Evolutionary conservation across 495 filamentous ascomycete species (phyloP).

Genomic region (Neurospora sp.): DNA sequence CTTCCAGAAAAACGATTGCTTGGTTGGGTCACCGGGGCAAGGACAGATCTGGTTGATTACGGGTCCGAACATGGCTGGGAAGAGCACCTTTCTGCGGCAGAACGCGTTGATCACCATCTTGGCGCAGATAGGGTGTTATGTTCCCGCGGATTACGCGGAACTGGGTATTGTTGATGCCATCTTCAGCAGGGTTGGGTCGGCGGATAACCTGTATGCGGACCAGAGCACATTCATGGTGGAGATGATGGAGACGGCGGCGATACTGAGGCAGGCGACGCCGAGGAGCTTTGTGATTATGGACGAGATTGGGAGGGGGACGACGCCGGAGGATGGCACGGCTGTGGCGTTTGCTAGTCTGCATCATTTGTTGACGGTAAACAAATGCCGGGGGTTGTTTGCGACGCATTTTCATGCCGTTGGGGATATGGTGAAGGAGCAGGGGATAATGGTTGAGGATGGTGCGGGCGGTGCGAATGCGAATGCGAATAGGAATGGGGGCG

Average conservation of each 20-base stretch:
- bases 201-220: conserved; percentile 82
- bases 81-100: conserved; percentile 88
- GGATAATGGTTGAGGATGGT: conserved; percentile 30
- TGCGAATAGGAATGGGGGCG: conserved; percentile 25
- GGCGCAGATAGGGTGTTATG: conserved; percentile 84
- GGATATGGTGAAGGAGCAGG: conserved; percentile 47
- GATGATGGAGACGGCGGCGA: conserved; percentile 68
- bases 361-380: conserved; percentile 66
- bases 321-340: conserved; percentile 80
- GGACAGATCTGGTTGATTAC: conserved; percentile 83
- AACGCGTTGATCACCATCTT: conserved; percentile 90
- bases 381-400: conserved; percentile 76
- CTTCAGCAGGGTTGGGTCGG: conserved; percentile 85
- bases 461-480: conserved; percentile 27
- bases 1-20: conserved; percentile 83
- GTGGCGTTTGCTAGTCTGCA: conserved; percentile 82
- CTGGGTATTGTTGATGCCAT: conserved; percentile 86
- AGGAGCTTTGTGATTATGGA: conserved; percentile 97
- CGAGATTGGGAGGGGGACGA: conserved; percentile 89
- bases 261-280: conserved; percentile 54
- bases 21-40: conserved; percentile 45
- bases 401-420: conserved; percentile 87
- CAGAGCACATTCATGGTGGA: conserved; percentile 95
- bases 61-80: conserved; percentile 98
- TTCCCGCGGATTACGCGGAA: conserved; percentile 75